A percentile compares a stretch with the other conserved stretches of the same genome.
Evolutionary conservation across 2,329 filamentous ascomycete species (phyloP).

Genomic region (Daldinia sp.): DNA sequence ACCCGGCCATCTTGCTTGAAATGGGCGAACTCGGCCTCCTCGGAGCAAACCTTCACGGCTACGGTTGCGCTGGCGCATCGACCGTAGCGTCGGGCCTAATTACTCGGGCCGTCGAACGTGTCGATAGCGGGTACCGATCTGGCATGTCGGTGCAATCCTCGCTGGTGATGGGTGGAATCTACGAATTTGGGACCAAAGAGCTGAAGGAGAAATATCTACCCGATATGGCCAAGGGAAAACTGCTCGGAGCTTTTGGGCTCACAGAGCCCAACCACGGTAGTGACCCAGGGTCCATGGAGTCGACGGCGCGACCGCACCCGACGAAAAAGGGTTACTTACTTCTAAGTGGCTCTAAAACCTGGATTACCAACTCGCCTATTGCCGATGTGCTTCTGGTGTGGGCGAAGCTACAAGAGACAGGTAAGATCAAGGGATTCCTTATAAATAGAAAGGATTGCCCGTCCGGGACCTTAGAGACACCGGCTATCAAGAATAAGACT

Average conservation of each 20-base stretch:
- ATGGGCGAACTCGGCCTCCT: constrained; percentile 94
- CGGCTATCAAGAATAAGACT: constrained; percentile 93
- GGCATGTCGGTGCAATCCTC: constrained; percentile 95
- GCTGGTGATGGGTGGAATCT: constrained; percentile 91
- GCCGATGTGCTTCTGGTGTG: constrained; percentile 87
- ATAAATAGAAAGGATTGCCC: constrained; percentile 88
- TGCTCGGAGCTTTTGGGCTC: constrained; percentile 87
- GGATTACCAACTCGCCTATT: constrained; percentile 96
- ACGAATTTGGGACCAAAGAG: constrained; percentile 87
- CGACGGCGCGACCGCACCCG: constrained; percentile 83
- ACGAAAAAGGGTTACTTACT: constrained; percentile 85
- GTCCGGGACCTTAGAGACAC: constrained; percentile 89
- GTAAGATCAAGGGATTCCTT: constrained; percentile 93
- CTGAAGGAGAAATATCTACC: constrained; percentile 88
- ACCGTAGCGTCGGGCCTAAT: constrained; percentile 91
- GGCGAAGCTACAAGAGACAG: constrained; percentile 91
- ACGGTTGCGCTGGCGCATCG: constrained; percentile 88
- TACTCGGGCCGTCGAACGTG: constrained; percentile 88
- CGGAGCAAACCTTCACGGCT: constrained; percentile 86
- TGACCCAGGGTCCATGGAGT: constrained; percentile 93
- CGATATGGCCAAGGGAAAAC: constrained; percentile 82
- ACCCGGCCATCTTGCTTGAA: constrained; percentile 85
- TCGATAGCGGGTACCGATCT: constrained; percentile 91
- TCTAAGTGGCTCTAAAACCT: constrained; percentile 87
- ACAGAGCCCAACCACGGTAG: constrained; percentile 95